phyloP scores from a whole-genome alignment of 257 asterid species.

The Solanum paucissectum region DNA sequence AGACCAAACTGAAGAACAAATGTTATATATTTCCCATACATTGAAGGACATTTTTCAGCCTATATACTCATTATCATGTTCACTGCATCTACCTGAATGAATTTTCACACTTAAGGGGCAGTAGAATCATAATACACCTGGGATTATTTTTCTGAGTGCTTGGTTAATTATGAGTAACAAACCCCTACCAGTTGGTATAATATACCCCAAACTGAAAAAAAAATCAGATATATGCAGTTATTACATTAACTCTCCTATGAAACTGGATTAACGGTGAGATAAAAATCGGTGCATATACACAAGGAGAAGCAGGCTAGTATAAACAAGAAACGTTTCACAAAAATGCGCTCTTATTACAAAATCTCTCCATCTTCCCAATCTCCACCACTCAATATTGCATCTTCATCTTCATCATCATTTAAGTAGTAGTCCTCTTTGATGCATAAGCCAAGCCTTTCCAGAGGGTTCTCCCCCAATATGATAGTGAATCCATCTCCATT shows the following conservation, averaged over 20 bases:
- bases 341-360: not conserved
- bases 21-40: too few relatives aligned
- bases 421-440: slow-evolving; percentile 25
- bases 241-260: not conserved
- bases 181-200: not conserved
- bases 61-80: not conserved
- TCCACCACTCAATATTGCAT: slow-evolving; percentile 4
- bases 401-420: slow-evolving; percentile 24
- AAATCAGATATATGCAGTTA: not conserved
- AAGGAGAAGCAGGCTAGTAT: not conserved
- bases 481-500: not conserved
- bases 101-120: not conserved
- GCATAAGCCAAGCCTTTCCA: slow-evolving; percentile 45
- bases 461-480: slow-evolving; percentile 6
- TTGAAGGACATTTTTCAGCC: not conserved
- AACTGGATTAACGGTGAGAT: not conserved
- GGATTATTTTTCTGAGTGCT: not conserved
- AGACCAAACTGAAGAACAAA: not conserved
- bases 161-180: not conserved
- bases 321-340: not conserved
- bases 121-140: not conserved
- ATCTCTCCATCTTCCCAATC: slow-evolving; percentile 63
- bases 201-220: not conserved
- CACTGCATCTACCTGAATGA: not conserved
- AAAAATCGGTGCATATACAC: not conserved